Conservation (phyloP, 2,329 filamentous ascomycete genomes). For the Plenodomus lindquistii region DNA sequence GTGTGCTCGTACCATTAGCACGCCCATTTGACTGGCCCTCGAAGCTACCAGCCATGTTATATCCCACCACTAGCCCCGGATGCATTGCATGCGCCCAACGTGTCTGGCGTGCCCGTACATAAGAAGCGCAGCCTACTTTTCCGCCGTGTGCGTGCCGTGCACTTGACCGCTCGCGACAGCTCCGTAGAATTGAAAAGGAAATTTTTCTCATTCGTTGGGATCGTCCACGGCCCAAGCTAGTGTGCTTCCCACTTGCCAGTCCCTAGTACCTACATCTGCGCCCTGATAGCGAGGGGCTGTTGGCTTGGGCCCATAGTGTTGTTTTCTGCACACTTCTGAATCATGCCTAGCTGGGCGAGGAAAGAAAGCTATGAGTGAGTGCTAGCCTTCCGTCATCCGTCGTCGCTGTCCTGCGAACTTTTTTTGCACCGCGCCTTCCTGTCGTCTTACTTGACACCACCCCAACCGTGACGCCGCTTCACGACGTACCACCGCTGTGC, state of each 20-base stretch:
- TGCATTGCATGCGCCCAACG: background rate
- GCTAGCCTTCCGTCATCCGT: conserved; percentile 15
- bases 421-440: conserved; percentile 4
- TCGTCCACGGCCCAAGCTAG: background rate
- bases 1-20: background rate
- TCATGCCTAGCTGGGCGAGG: conserved; percentile 47
- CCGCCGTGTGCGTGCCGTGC: background rate
- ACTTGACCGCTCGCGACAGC: background rate
- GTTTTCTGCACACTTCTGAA: conserved; percentile 9
- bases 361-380: conserved; percentile 48
- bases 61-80: background rate
- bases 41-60: background rate
- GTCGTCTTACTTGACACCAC: conserved; percentile 6
- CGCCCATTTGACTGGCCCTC: background rate
- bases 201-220: conserved; percentile 5
- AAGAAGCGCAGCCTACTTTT: background rate
- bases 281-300: background rate
- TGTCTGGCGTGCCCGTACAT: background rate
- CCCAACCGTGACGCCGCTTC: background rate
- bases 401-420: conserved; percentile 5
- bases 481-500: conserved; percentile 1
- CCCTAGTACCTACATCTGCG: background rate
- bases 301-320: background rate
- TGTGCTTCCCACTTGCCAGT: background rate
- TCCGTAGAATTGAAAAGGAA: background rate